phyloP scores from a whole-genome alignment of 2,329 filamentous ascomycete species.

The Phoma sp. region DNA sequence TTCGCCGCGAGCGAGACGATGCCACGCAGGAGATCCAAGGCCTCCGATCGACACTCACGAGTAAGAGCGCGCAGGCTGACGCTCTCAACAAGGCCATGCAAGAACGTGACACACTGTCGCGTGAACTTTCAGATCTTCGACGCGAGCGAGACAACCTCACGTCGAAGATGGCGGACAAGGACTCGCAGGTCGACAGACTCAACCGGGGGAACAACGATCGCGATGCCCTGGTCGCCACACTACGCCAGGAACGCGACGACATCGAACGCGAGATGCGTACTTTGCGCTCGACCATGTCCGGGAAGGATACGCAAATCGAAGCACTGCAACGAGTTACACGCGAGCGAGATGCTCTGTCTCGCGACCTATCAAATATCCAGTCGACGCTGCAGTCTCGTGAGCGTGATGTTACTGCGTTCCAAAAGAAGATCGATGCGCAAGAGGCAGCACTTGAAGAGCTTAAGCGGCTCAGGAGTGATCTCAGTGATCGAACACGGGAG shows the following conservation, averaged over 20 bases:
- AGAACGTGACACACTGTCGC: slow-evolving; percentile 38
- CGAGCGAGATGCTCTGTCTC: slow-evolving; percentile 41
- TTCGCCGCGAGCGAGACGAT: slow-evolving; percentile 43
- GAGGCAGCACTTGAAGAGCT: slow-evolving; percentile 40
- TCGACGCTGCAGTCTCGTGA: slow-evolving; percentile 43
- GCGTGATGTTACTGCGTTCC: slow-evolving; percentile 37
- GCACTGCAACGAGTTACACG: slow-evolving; percentile 45
- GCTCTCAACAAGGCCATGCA: slow-evolving; percentile 39
- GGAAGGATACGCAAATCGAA: slow-evolving; percentile 45
- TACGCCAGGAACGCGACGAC: slow-evolving; percentile 38
- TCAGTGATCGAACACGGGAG: slow-evolving; percentile 45
- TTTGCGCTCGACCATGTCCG: slow-evolving; percentile 37
- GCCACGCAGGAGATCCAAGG: slow-evolving; percentile 42
- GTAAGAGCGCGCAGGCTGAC: slow-evolving; percentile 41
- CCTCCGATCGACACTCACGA: slow-evolving; percentile 38
- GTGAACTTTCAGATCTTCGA: slow-evolving; percentile 40
- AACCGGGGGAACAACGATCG: slow-evolving; percentile 39
- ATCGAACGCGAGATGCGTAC: slow-evolving; percentile 33
- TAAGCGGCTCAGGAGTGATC: slow-evolving; percentile 35
- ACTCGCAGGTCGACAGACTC: slow-evolving; percentile 41
- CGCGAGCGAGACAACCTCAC: slow-evolving; percentile 40
- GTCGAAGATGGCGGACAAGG: slow-evolving; percentile 37
- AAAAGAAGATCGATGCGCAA: slow-evolving; percentile 44
- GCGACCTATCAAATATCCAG: slow-evolving; percentile 41
- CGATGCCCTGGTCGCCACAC: slow-evolving; percentile 37